phyloP scores from a whole-genome alignment of 352 stramenopile genomes.

The Phytopythium sindhum region DNA sequence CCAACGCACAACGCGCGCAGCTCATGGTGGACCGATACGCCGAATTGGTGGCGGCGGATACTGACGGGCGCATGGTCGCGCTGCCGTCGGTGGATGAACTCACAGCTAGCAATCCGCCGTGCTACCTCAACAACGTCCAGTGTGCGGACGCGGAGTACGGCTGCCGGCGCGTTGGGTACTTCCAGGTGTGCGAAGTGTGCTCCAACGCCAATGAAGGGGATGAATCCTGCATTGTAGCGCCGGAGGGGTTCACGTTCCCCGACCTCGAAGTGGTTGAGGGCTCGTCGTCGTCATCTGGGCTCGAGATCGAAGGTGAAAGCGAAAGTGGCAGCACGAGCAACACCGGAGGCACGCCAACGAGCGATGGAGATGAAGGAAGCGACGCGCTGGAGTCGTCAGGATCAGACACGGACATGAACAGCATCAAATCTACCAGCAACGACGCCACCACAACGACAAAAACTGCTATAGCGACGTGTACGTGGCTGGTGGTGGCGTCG shows the following conservation, averaged over 20 bases:
- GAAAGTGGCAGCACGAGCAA: background rate
- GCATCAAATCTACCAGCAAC: background rate
- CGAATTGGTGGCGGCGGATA: constrained; percentile 18
- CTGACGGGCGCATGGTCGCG: constrained; percentile 34
- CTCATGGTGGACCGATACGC: constrained; percentile 50
- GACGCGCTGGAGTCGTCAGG: background rate
- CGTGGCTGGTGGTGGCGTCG: background rate
- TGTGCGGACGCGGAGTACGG: constrained; percentile 45
- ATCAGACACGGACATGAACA: background rate
- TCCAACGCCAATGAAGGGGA: constrained; percentile 10
- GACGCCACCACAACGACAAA: background rate
- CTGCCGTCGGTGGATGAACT: constrained; percentile 44
- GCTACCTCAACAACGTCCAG: constrained; percentile 56
- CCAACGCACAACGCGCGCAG: constrained; percentile 36
- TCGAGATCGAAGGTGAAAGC: background rate
- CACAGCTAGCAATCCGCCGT: constrained; percentile 44
- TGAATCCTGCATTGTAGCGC: constrained; percentile 14
- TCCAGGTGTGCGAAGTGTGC: constrained; percentile 59
- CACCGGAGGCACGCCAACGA: background rate
- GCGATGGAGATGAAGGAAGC: background rate
- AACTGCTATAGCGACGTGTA: background rate
- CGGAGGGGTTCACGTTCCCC: background rate
- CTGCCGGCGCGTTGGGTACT: constrained; percentile 57
- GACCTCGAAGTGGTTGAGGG: background rate
- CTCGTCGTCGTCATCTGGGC: background rate